Percentiles rank a stretch among this genome's conserved stretches.
Evolutionary conservation across 768 basidiomycete genomes (phyloP).

Genomic region (Chalciporus piperatus): DNA sequence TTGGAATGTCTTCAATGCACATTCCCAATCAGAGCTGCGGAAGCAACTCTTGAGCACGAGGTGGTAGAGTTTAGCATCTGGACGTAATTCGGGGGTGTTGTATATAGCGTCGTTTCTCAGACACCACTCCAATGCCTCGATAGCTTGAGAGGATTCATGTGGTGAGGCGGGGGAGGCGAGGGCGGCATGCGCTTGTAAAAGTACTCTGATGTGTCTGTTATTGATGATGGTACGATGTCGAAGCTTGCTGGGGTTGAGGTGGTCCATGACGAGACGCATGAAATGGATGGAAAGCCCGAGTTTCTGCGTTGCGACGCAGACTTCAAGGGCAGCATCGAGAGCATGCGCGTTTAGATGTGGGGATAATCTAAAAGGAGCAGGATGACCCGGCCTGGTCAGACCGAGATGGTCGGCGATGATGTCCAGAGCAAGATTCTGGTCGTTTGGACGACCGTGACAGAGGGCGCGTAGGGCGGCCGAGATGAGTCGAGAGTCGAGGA

Average conservation of each 20-base stretch:
- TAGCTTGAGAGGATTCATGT: constrained; percentile 43
- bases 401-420: constrained; percentile 64
- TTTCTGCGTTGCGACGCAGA: constrained; percentile 52
- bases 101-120: constrained; percentile 49
- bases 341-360: constrained; percentile 45
- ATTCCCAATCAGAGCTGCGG: constrained; percentile 60
- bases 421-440: constrained; percentile 65
- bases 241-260: constrained; percentile 19
- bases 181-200: constrained; percentile 50
- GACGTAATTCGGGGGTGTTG: constrained; percentile 41
- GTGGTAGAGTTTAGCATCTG: constrained; percentile 46
- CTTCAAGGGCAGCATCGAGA: constrained; percentile 51
- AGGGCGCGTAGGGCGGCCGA: constrained; percentile 54
- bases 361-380: constrained; percentile 34
- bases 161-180: constrained; percentile 40
- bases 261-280: constrained; percentile 55
- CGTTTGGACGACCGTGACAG: constrained; percentile 50
- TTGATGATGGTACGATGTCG: constrained; percentile 42
- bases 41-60: constrained; percentile 64
- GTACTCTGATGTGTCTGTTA: constrained; percentile 56
- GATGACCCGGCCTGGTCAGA: constrained; percentile 47
- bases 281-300: constrained; percentile 52
- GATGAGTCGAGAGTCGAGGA: constrained; percentile 54
- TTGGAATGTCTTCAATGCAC: constrained; percentile 56
- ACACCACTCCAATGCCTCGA: constrained; percentile 70